Evolutionary conservation across 345 rosid genomes (phyloP).

Genomic region (Eucalyptus sp.): DNA sequence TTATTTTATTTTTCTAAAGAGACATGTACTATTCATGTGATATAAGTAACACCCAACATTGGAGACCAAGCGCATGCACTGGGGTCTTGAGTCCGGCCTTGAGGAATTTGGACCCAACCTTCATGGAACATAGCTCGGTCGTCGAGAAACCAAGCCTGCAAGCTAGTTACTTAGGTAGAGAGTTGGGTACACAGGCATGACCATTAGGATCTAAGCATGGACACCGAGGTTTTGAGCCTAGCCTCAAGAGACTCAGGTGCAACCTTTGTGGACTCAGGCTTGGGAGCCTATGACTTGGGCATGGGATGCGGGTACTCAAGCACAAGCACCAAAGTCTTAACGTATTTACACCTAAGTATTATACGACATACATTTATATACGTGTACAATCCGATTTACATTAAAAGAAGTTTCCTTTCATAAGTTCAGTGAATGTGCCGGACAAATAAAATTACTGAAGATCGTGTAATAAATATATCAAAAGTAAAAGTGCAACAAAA

Average conservation of each 20-base stretch:
- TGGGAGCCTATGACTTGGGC: background rate
- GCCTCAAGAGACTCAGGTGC: background rate
- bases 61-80: accelerated
- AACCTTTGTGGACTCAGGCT: background rate
- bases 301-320: background rate
- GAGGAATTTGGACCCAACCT: background rate
- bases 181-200: background rate
- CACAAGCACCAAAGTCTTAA: accelerated
- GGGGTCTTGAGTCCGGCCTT: background rate
- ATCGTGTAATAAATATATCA: too few species aligned
- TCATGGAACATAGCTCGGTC: background rate
- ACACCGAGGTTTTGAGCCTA: background rate
- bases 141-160: background rate
- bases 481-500: too few species aligned
- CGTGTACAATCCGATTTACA: too few species aligned
- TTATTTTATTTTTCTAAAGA: too few species aligned
- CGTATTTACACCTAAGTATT: too few species aligned
- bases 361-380: too few species aligned
- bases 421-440: too few species aligned
- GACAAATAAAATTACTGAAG: too few species aligned
- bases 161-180: background rate
- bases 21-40: too few species aligned
- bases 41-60: too few species aligned
- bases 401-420: too few species aligned
- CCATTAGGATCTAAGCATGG: background rate